Conservation (phyloP, 2,329 filamentous ascomycete genomes). For the Bipolaris zeicola region DNA sequence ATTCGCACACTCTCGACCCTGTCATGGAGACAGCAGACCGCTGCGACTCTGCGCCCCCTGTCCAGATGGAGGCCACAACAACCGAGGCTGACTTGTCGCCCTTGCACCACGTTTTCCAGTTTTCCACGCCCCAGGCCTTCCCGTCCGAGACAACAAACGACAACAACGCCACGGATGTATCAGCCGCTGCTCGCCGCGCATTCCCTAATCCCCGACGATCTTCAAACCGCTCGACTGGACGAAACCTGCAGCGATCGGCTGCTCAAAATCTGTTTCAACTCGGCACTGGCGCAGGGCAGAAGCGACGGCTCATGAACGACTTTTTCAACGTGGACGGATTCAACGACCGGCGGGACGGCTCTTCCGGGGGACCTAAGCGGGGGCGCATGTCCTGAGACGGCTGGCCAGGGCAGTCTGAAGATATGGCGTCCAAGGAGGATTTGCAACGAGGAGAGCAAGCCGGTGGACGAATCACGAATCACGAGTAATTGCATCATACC, state of each 20-base stretch:
- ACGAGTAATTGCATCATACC: slow-evolving; percentile 28
- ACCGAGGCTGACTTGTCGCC: slow-evolving; percentile 36
- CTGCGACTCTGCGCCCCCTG: slow-evolving; percentile 44
- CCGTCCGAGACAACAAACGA: slow-evolving; percentile 54
- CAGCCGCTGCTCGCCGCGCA: slow-evolving; percentile 39
- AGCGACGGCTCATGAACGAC: slow-evolving; percentile 74
- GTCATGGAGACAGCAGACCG: slow-evolving; percentile 25
- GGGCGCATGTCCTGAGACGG: slow-evolving; percentile 39
- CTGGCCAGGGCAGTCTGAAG: neutral
- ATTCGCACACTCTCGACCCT: slow-evolving; percentile 39
- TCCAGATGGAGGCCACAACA: slow-evolving; percentile 48
- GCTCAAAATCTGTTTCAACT: slow-evolving; percentile 53
- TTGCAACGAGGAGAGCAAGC: slow-evolving; percentile 12
- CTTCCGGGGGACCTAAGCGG: slow-evolving; percentile 47
- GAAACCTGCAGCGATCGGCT: slow-evolving; percentile 39
- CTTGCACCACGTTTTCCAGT: slow-evolving; percentile 63
- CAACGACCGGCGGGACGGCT: slow-evolving; percentile 62
- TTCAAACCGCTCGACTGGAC: slow-evolving; percentile 44
- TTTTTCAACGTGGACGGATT: slow-evolving; percentile 74
- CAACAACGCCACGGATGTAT: slow-evolving; percentile 28
- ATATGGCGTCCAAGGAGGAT: neutral
- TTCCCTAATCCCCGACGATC: slow-evolving; percentile 43
- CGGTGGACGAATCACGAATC: slow-evolving; percentile 16
- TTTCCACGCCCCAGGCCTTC: slow-evolving; percentile 67
- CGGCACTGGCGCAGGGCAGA: slow-evolving; percentile 70